Conservation (phyloP, 805 yeast species). For the Naumovozyma dairenensis region DNA sequence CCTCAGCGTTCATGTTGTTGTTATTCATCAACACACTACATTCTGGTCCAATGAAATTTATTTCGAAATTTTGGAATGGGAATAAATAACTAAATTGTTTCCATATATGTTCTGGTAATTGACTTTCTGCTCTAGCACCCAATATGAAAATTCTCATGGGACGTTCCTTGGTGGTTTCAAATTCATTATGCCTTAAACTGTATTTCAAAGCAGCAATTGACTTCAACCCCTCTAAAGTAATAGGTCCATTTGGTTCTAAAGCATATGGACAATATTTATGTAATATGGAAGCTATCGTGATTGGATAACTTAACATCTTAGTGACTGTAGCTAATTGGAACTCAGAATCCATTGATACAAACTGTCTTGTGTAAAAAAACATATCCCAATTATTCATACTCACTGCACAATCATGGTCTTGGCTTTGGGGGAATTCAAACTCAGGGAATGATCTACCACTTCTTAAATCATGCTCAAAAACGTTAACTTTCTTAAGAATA, state of each 20-base stretch:
- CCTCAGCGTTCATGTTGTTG: constrained; percentile 42
- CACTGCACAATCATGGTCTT: constrained; percentile 63
- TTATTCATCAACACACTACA: constrained; percentile 63
- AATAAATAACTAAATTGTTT: constrained; percentile 79
- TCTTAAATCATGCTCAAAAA: constrained; percentile 90
- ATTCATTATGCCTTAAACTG: constrained; percentile 47
- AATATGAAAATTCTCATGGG: constrained; percentile 84
- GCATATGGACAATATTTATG: constrained; percentile 82
- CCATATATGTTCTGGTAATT: constrained; percentile 94
- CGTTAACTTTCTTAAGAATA: constrained; percentile 73
- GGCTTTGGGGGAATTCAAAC: constrained; percentile 82
- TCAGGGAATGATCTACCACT: constrained; percentile 93
- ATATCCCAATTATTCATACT: constrained; percentile 88
- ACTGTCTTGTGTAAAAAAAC: constrained; percentile 84
- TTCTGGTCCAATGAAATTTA: constrained; percentile 94
- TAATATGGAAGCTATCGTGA: constrained; percentile 75
- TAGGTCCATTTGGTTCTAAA: constrained; percentile 73
- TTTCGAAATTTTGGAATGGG: constrained; percentile 73
- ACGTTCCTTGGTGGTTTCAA: constrained; percentile 52
- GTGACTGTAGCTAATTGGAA: constrained; percentile 93
- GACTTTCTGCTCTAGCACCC: constrained; percentile 91
- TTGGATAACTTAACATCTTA: constrained; percentile 87
- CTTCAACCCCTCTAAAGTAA: constrained; percentile 86
- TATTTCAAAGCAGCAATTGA: constrained; percentile 89
- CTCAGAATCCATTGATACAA: constrained; percentile 93